A percentile compares a stretch with the other conserved stretches of the same genome.
Conservation (phyloP, 192 early-diverging fungal species). For the Linnemannia schmuckeri region DNA sequence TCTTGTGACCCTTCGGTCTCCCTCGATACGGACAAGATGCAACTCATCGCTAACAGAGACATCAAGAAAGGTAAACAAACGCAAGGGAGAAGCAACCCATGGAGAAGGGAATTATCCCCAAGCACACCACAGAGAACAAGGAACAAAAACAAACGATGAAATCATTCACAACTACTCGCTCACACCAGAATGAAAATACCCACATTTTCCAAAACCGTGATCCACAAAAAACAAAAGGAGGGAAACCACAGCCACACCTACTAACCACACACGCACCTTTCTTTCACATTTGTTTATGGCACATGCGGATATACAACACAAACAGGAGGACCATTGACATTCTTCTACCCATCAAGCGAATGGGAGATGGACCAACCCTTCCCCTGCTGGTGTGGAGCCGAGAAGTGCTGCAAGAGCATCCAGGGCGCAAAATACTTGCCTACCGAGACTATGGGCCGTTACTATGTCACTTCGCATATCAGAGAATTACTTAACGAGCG, state of each 20-base stretch:
- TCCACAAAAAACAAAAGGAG: too few species aligned
- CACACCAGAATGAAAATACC: too few species aligned
- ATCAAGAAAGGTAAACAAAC: conserved; percentile 44
- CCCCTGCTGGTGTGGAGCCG: conserved; percentile 64
- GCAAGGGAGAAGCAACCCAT: not conserved
- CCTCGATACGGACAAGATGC: conserved; percentile 57
- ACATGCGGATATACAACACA: too few species aligned
- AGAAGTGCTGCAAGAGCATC: conserved; percentile 60
- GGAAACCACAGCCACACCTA: too few species aligned
- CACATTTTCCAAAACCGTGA: too few species aligned
- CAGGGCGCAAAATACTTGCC: conserved; percentile 61
- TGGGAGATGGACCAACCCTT: conserved; percentile 75
- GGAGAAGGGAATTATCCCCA: not conserved
- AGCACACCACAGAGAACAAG: too few species aligned
- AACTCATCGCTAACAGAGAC: conserved; percentile 55
- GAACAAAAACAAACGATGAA: too few species aligned
- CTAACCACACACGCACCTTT: not conserved
- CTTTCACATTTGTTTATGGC: not conserved
- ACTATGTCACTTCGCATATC: conserved; percentile 60
- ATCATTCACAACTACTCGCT: too few species aligned
- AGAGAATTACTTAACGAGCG: conserved; percentile 37
- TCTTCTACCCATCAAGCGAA: conserved; percentile 71
- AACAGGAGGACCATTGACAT: conserved; percentile 59
- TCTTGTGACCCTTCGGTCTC: conserved; percentile 57
- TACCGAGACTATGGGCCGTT: conserved; percentile 42